Percentiles rank a stretch among this genome's conserved stretches.
Conservation (phyloP, 768 basidiomycete genomes). For the Lentinula lateritia region DNA sequence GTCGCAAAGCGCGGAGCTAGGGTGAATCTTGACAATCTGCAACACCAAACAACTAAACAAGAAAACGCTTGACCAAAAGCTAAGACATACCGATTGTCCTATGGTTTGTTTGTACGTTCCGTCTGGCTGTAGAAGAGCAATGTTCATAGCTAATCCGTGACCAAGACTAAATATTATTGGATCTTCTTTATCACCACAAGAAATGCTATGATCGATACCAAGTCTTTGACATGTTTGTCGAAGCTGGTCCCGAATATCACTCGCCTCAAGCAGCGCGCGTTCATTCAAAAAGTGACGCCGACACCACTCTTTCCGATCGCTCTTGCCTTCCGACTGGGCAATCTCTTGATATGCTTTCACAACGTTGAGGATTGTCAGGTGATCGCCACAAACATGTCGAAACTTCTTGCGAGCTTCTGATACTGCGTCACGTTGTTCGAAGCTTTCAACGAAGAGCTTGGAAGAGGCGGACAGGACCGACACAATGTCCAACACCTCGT, state of each 20-base stretch:
- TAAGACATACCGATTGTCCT: conserved; percentile 53
- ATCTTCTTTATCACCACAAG: conserved; percentile 61
- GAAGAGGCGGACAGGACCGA: conserved; percentile 79
- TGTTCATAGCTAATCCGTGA: conserved; percentile 75
- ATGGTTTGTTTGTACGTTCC: conserved; percentile 82
- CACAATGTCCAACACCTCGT: conserved; percentile 80
- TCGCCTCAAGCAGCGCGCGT: conserved; percentile 72
- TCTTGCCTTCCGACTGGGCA: conserved; percentile 38
- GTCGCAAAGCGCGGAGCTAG: conserved; percentile 74
- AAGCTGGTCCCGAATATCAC: conserved; percentile 78
- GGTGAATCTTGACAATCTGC: conserved; percentile 84
- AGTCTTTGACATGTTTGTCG: conserved; percentile 54
- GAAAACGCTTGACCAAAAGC: not conserved
- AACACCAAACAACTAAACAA: not conserved
- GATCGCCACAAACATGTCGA: conserved; percentile 81
- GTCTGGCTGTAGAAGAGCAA: conserved; percentile 80
- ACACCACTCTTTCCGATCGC: conserved; percentile 71
- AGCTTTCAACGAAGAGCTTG: conserved; percentile 73
- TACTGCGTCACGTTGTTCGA: conserved; percentile 69
- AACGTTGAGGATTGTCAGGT: conserved; percentile 85
- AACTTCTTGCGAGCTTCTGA: conserved; percentile 73
- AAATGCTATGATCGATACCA: conserved; percentile 52
- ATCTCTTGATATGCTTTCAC: conserved; percentile 76
- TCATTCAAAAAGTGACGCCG: conserved; percentile 77
- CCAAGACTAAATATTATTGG: conserved; percentile 67